Evolutionary conservation across 2,329 filamentous ascomycete species (phyloP).

Genomic region (Phyllosticta citriasiana): DNA sequence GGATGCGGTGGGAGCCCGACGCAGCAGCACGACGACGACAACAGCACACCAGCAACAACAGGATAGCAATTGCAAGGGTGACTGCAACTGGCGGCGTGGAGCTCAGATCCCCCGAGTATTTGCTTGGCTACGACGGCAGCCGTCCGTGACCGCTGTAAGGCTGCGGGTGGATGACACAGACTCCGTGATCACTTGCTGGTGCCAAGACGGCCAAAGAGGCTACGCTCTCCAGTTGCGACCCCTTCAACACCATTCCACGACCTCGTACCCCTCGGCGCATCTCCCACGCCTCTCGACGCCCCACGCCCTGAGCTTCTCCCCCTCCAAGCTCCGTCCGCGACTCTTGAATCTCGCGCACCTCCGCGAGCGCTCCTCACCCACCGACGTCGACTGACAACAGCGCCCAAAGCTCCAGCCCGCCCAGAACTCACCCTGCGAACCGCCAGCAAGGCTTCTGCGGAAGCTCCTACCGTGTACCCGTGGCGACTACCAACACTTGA

Average conservation of each 20-base stretch:
- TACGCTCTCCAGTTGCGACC: constrained; percentile 10
- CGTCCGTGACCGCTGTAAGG: constrained; percentile 8
- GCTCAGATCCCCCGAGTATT: constrained; percentile 8
- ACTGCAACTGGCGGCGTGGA: not conserved
- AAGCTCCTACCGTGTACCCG: constrained; percentile 29
- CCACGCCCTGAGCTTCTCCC: constrained; percentile 8
- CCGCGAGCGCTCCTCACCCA: not conserved
- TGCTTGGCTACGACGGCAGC: not conserved
- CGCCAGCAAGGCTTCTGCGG: constrained; percentile 27
- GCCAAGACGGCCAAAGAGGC: constrained; percentile 1
- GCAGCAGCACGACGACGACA: not conserved
- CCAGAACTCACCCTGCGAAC: constrained; percentile 20
- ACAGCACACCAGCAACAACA: not conserved
- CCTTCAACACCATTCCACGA: constrained; percentile 8
- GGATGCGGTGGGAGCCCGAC: not conserved
- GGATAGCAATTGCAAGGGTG: not conserved
- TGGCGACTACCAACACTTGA: constrained; percentile 31
- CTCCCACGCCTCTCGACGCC: constrained; percentile 8
- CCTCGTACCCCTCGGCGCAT: constrained; percentile 5
- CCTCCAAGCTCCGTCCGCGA: constrained; percentile 1
- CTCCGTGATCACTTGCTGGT: not conserved
- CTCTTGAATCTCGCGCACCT: not conserved
- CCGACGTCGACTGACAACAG: constrained; percentile 2
- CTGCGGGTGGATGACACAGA: not conserved
- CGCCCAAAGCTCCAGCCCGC: constrained; percentile 13